Evolutionary conservation across 2,329 filamentous ascomycete genomes (phyloP), one percentile per base, ranked within the genome.

Genomic region (Clonostachys solani): DNA sequence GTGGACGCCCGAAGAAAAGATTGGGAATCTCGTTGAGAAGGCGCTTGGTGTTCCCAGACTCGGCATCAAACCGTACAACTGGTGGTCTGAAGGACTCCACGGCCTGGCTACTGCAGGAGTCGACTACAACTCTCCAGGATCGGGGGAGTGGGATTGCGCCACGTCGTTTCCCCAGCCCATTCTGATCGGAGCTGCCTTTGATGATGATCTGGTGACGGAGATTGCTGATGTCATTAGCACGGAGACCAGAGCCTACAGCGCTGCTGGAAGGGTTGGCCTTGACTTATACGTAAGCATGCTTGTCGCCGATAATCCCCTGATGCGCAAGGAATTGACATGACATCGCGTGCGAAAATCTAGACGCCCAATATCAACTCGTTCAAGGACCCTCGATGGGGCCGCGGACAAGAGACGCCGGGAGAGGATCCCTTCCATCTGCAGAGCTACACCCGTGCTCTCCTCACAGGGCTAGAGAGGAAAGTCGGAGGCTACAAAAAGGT

Each of bases 351-450:
- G 1, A 29, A 29, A 29, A 29, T 29, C 12, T 38, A 18, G 75
- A 81, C 83, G 0, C 83, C 83, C 0, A 85, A 86, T 55, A 82
- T 86, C 59, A 86, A 84, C 54, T 73, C 78, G 0, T 85, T 78
- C 64, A 74, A 74, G 36, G 80, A 84, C 55, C 80, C 81, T 0
- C 65, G 49, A n/a, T 83, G 80, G 81, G 80, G 80, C 2, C 67
- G 80, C 5, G 80, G 80, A 0, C 71, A 74, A 49, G 77, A 83
- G 54, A 82, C 79, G 0, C 79, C 80, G 0, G 78, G 78, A 5
- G 78, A 81, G 56, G 78, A 82, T 50, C 64, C 73, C 0, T 69
- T 73, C 41, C 70, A 70, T 38, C 62, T 81, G 12, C 66, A 69
- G 12, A 61, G 61, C 6, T 82, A 81, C 48, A 74, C 77, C 8